Evolutionary conservation across 2,329 filamentous ascomycete genomes (phyloP), one percentile per base, ranked within the genome.

Genomic region (Colletotrichum orchidophilum): DNA sequence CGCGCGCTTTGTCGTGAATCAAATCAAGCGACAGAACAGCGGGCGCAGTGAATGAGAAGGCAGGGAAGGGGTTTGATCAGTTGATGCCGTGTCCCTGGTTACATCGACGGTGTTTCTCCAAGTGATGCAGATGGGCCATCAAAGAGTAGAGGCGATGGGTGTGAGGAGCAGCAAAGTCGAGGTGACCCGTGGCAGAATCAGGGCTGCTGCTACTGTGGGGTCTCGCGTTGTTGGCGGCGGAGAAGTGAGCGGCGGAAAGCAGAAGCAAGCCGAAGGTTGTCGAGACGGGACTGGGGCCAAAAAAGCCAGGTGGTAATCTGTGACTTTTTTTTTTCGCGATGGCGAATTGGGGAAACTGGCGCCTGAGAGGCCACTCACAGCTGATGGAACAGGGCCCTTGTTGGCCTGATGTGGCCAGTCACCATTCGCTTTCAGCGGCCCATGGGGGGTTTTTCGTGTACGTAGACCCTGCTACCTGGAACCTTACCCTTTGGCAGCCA

Each of bases 261-360:
- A 55, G 65, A 59, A 70, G 39, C 29, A 15, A 29, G 35, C 50
- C 59, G 60, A 55, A 70, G 54, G 60, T 50, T 59, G 46, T 69
- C 42, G 63, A 58, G 21, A 53, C 50, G 50, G 35, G 52, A 18
- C 31, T 13, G 49, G n/a, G n/a, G n/a, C 11, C 5, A 18, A 24
- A 53, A 27, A 27, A 24, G 26, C 21, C 50, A 35, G 27, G 46
- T 67, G 49, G 58, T 52, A 64, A 72, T 70, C 70, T 72, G 70
- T 72, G 27, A 70, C 59, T 70, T 26, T 58, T 60, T 50, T 68
- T 58, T 35, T 69, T 72, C 66, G 65, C 53, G 65, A 71, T 71
- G 69, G 65, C 65, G 53, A 71, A 71, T 64, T 68, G 57, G 50
- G 66, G 21, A 18, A 18, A 24, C 26, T n/a, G 11, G 55, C 29